Evolutionary conservation across 129 eudicot species (phyloP).

Genomic region (Gnaphalium uliginosum): DNA sequence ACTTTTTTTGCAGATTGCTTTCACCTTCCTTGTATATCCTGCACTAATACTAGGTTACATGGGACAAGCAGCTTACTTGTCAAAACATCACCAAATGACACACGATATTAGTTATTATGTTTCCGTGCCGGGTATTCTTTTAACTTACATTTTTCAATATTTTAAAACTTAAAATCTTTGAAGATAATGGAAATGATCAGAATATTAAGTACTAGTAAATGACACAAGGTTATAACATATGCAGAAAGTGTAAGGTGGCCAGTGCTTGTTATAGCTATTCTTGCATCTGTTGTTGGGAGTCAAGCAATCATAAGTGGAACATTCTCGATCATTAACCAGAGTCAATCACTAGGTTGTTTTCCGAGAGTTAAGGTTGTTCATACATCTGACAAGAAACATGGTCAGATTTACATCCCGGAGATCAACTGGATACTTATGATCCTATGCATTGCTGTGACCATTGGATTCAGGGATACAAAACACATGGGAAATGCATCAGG

Average conservation of each 20-base stretch:
- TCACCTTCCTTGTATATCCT: slow-evolving; percentile 72
- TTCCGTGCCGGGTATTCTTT: slow-evolving; percentile 78
- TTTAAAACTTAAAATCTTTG: not conserved
- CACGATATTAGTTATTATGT: slow-evolving; percentile 63
- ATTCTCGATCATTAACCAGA: slow-evolving; percentile 93
- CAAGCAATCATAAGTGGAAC: slow-evolving; percentile 88
- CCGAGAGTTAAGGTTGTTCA: slow-evolving; percentile 86
- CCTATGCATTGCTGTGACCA: slow-evolving; percentile 64
- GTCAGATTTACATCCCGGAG: slow-evolving; percentile 86
- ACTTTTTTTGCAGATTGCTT: slow-evolving; percentile 56
- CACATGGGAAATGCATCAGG: slow-evolving; percentile 81
- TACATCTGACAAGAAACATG: slow-evolving; percentile 73
- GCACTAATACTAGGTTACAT: slow-evolving; percentile 71
- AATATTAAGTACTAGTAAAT: not conserved
- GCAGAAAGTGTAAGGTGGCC: slow-evolving; percentile 82
- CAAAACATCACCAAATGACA: slow-evolving; percentile 60
- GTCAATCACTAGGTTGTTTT: slow-evolving; percentile 77
- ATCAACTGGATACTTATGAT: slow-evolving; percentile 80
- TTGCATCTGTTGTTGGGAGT: slow-evolving; percentile 87
- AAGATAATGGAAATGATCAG: no score
- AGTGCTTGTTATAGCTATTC: slow-evolving; percentile 75
- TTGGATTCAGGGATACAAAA: slow-evolving; percentile 66
- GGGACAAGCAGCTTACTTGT: slow-evolving; percentile 86
- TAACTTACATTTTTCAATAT: not conserved
- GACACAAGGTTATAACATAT: slow-evolving; percentile 20